These are phyloP conservation scores for Botrytis hyacinthi DNA, from an alignment of 2,329 filamentous ascomycete genomes.

Conservation along the genomic window DNA sequence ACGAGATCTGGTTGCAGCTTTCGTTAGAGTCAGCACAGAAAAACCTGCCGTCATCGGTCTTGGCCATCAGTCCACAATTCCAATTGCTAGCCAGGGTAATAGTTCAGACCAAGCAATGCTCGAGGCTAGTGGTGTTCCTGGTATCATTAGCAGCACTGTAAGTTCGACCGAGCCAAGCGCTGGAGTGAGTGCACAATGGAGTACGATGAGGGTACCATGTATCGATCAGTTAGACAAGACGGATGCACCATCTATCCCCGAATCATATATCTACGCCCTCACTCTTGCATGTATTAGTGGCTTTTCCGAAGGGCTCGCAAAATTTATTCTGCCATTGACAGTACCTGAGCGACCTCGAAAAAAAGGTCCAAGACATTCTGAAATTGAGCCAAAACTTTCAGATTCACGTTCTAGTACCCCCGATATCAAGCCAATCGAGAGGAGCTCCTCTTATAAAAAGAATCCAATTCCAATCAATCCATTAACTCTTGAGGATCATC, in stretches of 20 bases:
- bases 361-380: conserved; percentile 37
- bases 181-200: conserved; percentile 91
- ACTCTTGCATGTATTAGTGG: conserved; percentile 85
- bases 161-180: conserved; percentile 62
- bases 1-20: conserved; percentile 77
- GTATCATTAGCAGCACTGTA: conserved; percentile 75
- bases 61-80: conserved; percentile 82
- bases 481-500: conserved; percentile 69
- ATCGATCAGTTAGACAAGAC: conserved; percentile 94
- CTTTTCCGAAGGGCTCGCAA: conserved; percentile 87
- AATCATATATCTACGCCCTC: conserved; percentile 91
- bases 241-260: conserved; percentile 77
- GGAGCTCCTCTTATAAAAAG: conserved; percentile 67
- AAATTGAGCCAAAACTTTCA: conserved; percentile 29
- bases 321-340: conserved; percentile 87
- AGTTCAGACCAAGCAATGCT: conserved; percentile 81
- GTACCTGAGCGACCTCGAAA: conserved; percentile 69
- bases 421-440: conserved; percentile 45
- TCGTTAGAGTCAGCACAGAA: conserved; percentile 90
- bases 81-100: conserved; percentile 58
- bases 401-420: conserved; percentile 29
- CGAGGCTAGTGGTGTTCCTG: conserved; percentile 82
- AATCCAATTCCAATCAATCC: conserved; percentile 83
- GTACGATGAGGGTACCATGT: conserved; percentile 78
- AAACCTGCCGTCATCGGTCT: conserved; percentile 87